Evolutionary conservation across 192 early-diverging fungal genomes (phyloP), one percentile per base, ranked within the genome.

Genomic region (Umbelopsis ramanniana): DNA sequence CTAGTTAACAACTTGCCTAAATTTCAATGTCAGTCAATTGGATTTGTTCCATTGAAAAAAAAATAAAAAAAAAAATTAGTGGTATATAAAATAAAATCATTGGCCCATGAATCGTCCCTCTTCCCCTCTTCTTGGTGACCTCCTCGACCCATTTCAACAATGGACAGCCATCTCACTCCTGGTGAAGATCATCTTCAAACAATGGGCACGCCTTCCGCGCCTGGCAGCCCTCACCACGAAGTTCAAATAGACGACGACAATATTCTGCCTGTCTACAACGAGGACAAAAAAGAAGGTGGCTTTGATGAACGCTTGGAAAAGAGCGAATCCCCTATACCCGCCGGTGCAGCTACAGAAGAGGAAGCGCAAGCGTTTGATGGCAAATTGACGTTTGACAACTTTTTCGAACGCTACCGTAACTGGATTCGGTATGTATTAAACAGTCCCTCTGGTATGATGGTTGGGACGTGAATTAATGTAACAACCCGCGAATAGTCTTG

Each of bases 381-480:
- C 22, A 24, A 73, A 15, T 29, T 29, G 21, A 47, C 60, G 19
- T 26, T 19, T 21, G 9, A 9, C 9, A 12, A 66, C 15, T 67
- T 67, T 9, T 73, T 67, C 26, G 23, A 46, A 8, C 47, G 24
- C 14, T 52, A 73, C 29, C 33, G 47, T 10, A 17, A 46, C 37
- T 73, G 72, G 72, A 43, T 73, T 29, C 72, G 66, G 72, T 73
- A 37, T 53, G 72, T 67, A 50, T 38, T 43, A 54, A 24, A 46
- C 43, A n/a, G n/a, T 35, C 17, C 22, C 19, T 48, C 6, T 17
- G 37, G 21, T 26, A 23, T 11, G 40, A 12, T 43, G n/a, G n/a
- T n/a, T n/a, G 40, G 6, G 29, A n/a, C 14, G 19, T 46, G 14
- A 22, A 50, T 14, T 57, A 26, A 55, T 22, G 21, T 48, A n/a